Evolutionary conservation across 805 yeast species (phyloP).

Genomic region (Wickerhamiella kurtzmanii): DNA sequence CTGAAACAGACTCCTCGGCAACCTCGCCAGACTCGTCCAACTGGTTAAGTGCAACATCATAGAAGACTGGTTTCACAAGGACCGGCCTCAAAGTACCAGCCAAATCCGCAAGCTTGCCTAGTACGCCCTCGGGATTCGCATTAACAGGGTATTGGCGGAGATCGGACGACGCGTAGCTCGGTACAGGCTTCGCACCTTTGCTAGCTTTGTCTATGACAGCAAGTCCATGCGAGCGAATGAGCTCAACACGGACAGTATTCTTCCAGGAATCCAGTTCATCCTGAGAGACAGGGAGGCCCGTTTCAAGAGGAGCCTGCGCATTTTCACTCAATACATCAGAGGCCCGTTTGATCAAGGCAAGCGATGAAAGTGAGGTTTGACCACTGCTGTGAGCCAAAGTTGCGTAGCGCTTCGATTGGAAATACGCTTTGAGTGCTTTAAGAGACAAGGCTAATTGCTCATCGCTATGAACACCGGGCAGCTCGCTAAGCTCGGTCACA

Average conservation of each 20-base stretch:
- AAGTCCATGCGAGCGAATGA: conserved; percentile 22
- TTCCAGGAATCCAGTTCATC: conserved; percentile 5
- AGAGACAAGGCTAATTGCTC: conserved; percentile 50
- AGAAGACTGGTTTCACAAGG: conserved; percentile 75
- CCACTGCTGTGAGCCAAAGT: conserved; percentile 30
- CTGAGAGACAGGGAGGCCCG: conserved; percentile 14
- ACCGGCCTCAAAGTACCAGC: conserved; percentile 40
- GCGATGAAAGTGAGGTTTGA: conserved; percentile 16
- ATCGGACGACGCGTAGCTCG: background rate
- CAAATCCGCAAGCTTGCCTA: conserved; percentile 22
- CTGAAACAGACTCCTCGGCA: background rate
- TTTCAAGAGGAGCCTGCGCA: conserved; percentile 13
- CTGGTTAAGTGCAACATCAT: conserved; percentile 81
- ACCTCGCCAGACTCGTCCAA: conserved; percentile 29
- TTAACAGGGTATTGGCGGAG: background rate
- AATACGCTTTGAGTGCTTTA: conserved; percentile 36
- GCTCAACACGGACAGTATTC: conserved; percentile 7
- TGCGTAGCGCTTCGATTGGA: conserved; percentile 31
- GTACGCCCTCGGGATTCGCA: conserved; percentile 3
- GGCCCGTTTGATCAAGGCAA: conserved; percentile 22
- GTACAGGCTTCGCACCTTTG: conserved; percentile 3
- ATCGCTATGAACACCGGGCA: conserved; percentile 88
- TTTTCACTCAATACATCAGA: conserved; percentile 3
- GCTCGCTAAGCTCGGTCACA: conserved; percentile 47
- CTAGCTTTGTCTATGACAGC: conserved; percentile 26